Evolutionary conservation across 176 grass and related monocot genomes (phyloP), one percentile per base, ranked within the genome.

Genomic region (Zea mays): DNA sequence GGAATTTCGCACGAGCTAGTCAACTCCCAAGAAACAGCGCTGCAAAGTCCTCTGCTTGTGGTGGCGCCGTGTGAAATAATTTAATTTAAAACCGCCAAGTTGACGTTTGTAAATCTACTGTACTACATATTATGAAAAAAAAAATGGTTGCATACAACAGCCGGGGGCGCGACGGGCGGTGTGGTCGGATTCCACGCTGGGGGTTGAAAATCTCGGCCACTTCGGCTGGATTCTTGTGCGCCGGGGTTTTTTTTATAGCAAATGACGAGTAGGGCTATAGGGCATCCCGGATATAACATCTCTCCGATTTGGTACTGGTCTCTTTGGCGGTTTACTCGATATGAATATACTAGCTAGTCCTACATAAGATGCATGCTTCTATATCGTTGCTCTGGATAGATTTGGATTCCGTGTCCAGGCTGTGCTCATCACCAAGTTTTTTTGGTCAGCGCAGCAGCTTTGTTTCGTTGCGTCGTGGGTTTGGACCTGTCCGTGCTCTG

Each of bases 201-300:
- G 65, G 3, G 72, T 90, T 80, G 88, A 86, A 83, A 83, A 65
- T 67, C 41, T 75, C 69, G 81, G 77, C 76, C 79, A 81, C 43
- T 76, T 44, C 20, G 27, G 9, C 80, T 85, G 87, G 83, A 85
- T 82, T 89, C 65, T 67, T 78, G 14, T 73, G 87, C 36, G 67
- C 11, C 17, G 12, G 62, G 27, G 27, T 27, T 27, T 27, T 27
- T 69, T 87, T 62, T 81, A 81, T 73, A 66, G 77, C 49, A 72
- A 72, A 77, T 81, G 87, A 49, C 15, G 19, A 40, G n/a, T 16
- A 39, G 39, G 15, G 11, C 11, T 27, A 27, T 27, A 56, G 45
- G 20, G 5, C 61, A 17, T 74, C 79, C 20, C 6, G 8, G 8
- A 75, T 78, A 72, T 71, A 44, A 76, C 46, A 44, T 44, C 7